Evolutionary conservation across 1,139 yeast species (phyloP).

Genomic region (Hemisphaericaspora xylanilytica): DNA sequence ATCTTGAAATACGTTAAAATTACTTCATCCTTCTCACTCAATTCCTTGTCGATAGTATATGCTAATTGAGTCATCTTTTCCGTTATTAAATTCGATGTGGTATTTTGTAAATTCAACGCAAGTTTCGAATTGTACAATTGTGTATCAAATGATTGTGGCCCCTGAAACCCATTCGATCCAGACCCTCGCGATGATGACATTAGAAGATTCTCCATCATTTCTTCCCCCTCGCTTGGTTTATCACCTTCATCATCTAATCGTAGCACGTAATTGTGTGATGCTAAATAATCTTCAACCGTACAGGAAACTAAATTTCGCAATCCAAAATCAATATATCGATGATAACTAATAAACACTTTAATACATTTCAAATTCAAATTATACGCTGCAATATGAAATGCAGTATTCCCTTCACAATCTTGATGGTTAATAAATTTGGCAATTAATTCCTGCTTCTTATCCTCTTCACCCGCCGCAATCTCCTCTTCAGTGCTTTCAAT

Average conservation of each 20-base stretch:
- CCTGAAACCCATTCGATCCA: constrained; percentile 14
- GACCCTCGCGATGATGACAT: constrained; percentile 4
- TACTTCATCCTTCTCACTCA: constrained; percentile 37
- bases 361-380: constrained; percentile 74
- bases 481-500: constrained; percentile 25
- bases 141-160: constrained; percentile 36
- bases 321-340: constrained; percentile 60
- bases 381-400: constrained; percentile 77
- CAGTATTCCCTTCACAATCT: constrained; percentile 84
- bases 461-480: constrained; percentile 15
- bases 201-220: background rate
- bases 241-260: constrained; percentile 22
- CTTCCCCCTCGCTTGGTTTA: constrained; percentile 8
- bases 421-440: constrained; percentile 75
- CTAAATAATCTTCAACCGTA: constrained; percentile 71
- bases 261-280: constrained; percentile 32
- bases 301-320: constrained; percentile 69
- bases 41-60: constrained; percentile 40
- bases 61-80: constrained; percentile 43
- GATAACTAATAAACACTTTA: constrained; percentile 67
- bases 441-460: constrained; percentile 32
- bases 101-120: constrained; percentile 36
- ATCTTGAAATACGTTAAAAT: constrained; percentile 30
- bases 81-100: constrained; percentile 35
- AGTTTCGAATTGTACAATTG: constrained; percentile 38